Base-by-base conservation (phyloP, 2,329 filamentous ascomycete species). In the Sporothrix schenckii region DNA sequence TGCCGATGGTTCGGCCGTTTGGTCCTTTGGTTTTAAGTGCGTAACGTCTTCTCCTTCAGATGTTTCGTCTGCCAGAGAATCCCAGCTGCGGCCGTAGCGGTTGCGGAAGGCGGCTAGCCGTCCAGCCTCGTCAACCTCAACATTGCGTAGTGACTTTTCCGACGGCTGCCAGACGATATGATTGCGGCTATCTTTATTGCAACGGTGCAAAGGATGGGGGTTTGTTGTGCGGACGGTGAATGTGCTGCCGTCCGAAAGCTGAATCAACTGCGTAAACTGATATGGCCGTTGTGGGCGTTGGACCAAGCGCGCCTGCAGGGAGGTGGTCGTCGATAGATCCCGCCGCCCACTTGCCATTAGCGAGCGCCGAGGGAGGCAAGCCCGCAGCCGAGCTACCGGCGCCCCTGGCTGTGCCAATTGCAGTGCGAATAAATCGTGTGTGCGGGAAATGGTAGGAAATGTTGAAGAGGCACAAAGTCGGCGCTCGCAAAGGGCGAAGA, bases 241-340 rank as follows among this genome's bases (percentile, higher is more conserved):
- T 72, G 94, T 91, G 77, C 88, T 92, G 76, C 95, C 95, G 83
- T 99, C 95, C 53, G 91, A 92, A 74, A 98, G 90, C 69, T 93
- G 94, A 75, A 99, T 86, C 72, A 99, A 87, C 82, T 99, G 95
- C n/a, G 94, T 97, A 85, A 97, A 98, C 75, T 91, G 92, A 85
- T 97, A 98, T 54, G 95, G 94, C 6, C 94, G 89, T 77, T 93
- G 91, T n/a, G 93, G 93, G 19, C 95, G 92, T 73, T 87, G 87
- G 78, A 98, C 88, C 73, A 97, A 91, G 30, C 92, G 93, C 68
- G 95, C 95, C 79, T 93, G 88, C 72, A 93, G 90, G 78, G 89
- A 84, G 1, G 71, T 14, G 1, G 74, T 74, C 11, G 72, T 71
- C 6, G 74, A 73, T 1, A 74, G 66, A 30, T 91, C 74, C 72